These are phyloP conservation scores for Plasmodium fragile DNA, from an alignment of 169 alveolate genomes.

Conservation along the genomic window DNA sequence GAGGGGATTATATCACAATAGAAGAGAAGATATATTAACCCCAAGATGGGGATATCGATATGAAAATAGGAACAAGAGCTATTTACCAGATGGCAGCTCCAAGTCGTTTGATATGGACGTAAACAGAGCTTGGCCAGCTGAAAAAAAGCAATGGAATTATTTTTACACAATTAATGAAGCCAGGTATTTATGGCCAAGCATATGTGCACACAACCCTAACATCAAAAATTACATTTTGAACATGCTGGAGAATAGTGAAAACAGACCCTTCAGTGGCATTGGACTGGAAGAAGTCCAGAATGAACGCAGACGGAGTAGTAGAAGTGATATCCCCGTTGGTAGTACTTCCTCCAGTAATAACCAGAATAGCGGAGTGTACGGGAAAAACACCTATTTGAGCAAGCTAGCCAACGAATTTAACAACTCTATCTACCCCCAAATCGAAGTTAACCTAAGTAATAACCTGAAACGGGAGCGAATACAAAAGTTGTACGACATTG, in stretches of 20 bases:
- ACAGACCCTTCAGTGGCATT: conserved; percentile 80
- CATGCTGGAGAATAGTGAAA: conserved; percentile 78
- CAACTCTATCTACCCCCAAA: conserved; percentile 51
- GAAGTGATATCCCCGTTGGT: conserved; percentile 22
- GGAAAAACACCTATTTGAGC: conserved; percentile 35
- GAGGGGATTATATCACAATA: conserved; percentile 85
- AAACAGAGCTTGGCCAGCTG: conserved; percentile 82
- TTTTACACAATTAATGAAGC: conserved; percentile 79
- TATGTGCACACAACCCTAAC: conserved; percentile 77
- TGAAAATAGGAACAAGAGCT: conserved; percentile 68
- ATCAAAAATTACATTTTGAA: conserved; percentile 81
- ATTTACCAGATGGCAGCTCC: conserved; percentile 81
- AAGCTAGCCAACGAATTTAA: conserved; percentile 68
- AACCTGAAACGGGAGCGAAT: conserved; percentile 64
- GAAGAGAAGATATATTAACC: conserved; percentile 83
- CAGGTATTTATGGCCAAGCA: conserved; percentile 83
- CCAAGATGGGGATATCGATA: conserved; percentile 86
- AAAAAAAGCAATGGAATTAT: conserved; percentile 69
- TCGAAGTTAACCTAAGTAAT: conserved; percentile 8
- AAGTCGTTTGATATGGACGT: conserved; percentile 77
- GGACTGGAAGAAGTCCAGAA: conserved; percentile 76
- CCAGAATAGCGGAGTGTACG: background rate
- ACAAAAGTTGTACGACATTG: conserved; percentile 77
- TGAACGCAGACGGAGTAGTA: conserved; percentile 47
- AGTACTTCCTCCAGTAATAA: conserved; percentile 9